phyloP scores from a whole-genome alignment of 306 rosid genomes.

The Purshia tridentata region DNA sequence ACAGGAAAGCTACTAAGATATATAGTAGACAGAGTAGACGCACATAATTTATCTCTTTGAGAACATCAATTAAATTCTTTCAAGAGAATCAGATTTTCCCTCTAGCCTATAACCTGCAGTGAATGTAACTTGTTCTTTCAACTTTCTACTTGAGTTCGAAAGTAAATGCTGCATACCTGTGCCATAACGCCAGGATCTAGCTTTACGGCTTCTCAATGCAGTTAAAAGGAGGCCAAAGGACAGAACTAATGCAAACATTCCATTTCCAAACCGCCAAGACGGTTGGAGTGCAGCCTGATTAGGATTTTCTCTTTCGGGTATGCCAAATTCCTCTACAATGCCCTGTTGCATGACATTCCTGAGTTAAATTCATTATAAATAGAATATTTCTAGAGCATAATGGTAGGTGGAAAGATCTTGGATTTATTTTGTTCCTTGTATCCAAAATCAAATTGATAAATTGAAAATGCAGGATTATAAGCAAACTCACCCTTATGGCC shows the following conservation, averaged over 20 bases:
- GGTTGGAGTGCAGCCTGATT: conserved; percentile 57
- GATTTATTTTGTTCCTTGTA: neutral
- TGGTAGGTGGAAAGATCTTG: neutral
- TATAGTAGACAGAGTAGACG: neutral
- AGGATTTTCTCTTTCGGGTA: conserved; percentile 52
- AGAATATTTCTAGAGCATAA: conserved; percentile 6
- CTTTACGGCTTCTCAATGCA: conserved; percentile 83
- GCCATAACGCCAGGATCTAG: conserved; percentile 97
- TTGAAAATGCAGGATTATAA: conserved; percentile 1
- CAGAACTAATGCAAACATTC: conserved; percentile 92
- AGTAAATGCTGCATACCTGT: conserved; percentile 51
- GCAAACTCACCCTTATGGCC: conserved; percentile 75
- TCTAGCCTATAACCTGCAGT: neutral
- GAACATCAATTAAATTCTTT: conserved; percentile 14
- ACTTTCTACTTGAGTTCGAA: neutral
- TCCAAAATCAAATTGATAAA: neutral
- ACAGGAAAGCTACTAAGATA: conserved; percentile 18
- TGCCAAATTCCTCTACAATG: conserved; percentile 80
- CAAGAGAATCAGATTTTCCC: conserved; percentile 14
- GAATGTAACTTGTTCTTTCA: neutral
- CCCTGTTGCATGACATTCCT: conserved; percentile 55
- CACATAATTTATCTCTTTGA: neutral
- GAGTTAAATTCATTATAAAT: conserved; percentile 17
- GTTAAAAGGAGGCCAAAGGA: conserved; percentile 90
- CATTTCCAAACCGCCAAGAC: conserved; percentile 93